phyloP scores from a whole-genome alignment of 305 asterid genomes.

The Fraxinus albicans region DNA sequence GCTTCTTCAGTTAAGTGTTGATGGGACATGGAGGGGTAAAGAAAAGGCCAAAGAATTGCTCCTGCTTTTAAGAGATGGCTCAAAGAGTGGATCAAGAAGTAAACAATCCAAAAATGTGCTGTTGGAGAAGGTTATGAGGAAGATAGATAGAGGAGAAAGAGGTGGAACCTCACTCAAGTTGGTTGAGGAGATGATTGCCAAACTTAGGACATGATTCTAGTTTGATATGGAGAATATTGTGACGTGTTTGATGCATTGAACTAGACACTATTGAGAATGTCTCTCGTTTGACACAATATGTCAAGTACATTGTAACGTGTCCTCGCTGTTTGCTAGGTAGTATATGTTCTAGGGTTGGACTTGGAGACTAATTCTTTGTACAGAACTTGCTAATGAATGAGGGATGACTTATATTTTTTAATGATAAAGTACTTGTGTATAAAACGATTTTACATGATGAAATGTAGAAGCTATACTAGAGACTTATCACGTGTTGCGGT shows the following conservation, averaged over 20 bases:
- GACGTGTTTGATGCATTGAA: background rate
- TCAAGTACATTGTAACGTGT: background rate
- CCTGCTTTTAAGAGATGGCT: slow-evolving; percentile 59
- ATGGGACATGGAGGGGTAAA: slow-evolving; percentile 57
- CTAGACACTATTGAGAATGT: background rate
- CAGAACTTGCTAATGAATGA: background rate
- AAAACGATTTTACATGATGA: background rate
- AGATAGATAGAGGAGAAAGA: slow-evolving; percentile 67
- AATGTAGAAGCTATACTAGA: background rate
- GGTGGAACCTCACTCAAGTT: slow-evolving; percentile 42
- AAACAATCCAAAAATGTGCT: slow-evolving; percentile 39
- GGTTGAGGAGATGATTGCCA: slow-evolving; percentile 85
- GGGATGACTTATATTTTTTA: background rate
- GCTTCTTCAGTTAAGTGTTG: slow-evolving; percentile 67
- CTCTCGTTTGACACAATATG: background rate
- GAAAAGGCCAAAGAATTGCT: slow-evolving; percentile 66
- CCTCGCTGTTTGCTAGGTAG: background rate
- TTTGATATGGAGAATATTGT: background rate
- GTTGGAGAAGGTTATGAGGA: slow-evolving; percentile 63
- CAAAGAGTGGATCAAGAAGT: slow-evolving; percentile 30
- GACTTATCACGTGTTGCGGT: background rate
- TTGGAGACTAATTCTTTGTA: background rate
- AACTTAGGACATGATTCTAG: slow-evolving; percentile 58
- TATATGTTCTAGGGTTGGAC: background rate
- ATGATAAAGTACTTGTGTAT: background rate